Base-by-base conservation (phyloP, 1,284 basidiomycete genomes). In the Microbotryomycetes sp. region DNA sequence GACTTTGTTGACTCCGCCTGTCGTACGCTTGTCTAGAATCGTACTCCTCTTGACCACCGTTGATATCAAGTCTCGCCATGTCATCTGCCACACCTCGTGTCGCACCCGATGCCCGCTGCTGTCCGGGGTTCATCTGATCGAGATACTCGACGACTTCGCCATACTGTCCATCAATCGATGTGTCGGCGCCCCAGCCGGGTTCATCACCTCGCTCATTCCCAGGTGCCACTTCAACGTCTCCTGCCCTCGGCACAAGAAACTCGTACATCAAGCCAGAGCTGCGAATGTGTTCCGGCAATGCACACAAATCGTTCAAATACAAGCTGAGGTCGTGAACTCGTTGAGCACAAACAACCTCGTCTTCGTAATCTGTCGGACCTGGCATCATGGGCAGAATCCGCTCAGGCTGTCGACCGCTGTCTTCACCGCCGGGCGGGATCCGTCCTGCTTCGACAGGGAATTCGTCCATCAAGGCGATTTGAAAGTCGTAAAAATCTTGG, bases 401-500 rank as follows among this genome's bases (percentile, higher is more conserved):
- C 27, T 82, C 80, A 18, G 71, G 53, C 51, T 50, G 53, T 68
- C 61, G 52, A 52, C 69, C 55, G 61, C 70, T 57, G 71, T 70
- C 56, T 57, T 65, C 57, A 46, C 68, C 57, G 45, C 84, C 78
- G 7, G 65, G 61, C 7, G 58, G 57, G 5, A 63, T 50, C 7
- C 88, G 82, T 7, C 93, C 93, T 18, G 91, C 93, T 77, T 97
- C 93, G 55, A 82, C 80, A 4, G 91, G 91, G 76, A 94, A 96
- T 0, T 82, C 80, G 56, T 91, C 83, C 62, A 97, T 82, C 41
- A 99, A 82, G 9, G 83, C 80, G 57, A 96, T 88, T 73, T 99
- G 96, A 75, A 97, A 97, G 71, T 94, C 91, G 78, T 94, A 96
- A 76, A 99, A 99, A 75, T 99, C 93, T 73, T 96, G 89, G 79